Conservation (phyloP, 495 filamentous ascomycete genomes). For the Hyaloscypha bicolor region DNA sequence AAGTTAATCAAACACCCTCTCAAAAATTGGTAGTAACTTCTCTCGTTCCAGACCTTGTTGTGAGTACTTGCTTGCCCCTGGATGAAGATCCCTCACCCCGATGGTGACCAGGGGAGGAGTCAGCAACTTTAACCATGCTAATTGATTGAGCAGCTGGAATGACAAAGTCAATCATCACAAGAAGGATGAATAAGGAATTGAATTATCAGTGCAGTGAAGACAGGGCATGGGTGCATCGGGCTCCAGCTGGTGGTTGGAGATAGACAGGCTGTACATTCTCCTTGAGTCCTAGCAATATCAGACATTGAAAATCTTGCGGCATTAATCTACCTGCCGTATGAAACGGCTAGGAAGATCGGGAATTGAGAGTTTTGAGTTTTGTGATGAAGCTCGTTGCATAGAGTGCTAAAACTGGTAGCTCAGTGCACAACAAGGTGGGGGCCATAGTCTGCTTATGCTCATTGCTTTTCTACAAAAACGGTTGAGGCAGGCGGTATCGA, state of each 20-base stretch:
- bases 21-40: slow-evolving; percentile 35
- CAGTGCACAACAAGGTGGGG: too few relatives aligned
- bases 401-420: too few relatives aligned
- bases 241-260: background rate
- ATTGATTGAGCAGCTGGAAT: slow-evolving; percentile 76
- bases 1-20: slow-evolving; percentile 32
- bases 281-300: slow-evolving; percentile 25
- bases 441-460: too few relatives aligned
- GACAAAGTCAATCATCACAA: slow-evolving; percentile 93
- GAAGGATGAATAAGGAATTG: slow-evolving; percentile 37
- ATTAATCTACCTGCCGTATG: background rate
- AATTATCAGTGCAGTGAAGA: background rate
- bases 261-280: slow-evolving; percentile 30
- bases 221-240: background rate
- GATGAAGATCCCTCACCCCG: background rate
- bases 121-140: slow-evolving; percentile 15
- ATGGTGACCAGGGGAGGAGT: background rate
- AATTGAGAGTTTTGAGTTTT: too few relatives aligned
- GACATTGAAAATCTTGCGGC: background rate
- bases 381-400: background rate
- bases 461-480: too few relatives aligned
- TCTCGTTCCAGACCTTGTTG: slow-evolving; percentile 58
- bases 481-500: too few relatives aligned
- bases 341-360: background rate
- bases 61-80: slow-evolving; percentile 46